Percentiles rank a stretch among this genome's conserved stretches.
phyloP scores from a whole-genome alignment of 2,329 filamentous ascomycete genomes.

The Aspergillus luchuensis region DNA sequence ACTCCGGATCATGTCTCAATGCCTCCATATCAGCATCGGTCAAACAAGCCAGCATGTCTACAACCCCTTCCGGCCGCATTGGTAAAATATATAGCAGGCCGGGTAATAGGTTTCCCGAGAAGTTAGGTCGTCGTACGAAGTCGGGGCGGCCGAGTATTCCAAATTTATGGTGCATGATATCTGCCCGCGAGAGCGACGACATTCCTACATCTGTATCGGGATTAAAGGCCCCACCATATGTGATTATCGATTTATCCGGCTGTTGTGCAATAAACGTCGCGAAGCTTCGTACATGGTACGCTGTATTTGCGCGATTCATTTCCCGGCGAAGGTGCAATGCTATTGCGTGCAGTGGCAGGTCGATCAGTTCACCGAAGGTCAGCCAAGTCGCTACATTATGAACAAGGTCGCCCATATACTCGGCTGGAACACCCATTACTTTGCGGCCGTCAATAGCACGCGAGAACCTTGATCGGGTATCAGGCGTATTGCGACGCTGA shows the following conservation, averaged over 20 bases:
- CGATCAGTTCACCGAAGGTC: neutral
- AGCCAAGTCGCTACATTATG: neutral
- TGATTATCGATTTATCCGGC: conserved; percentile 5
- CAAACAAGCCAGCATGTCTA: neutral
- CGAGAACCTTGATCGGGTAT: neutral
- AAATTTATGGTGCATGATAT: conserved; percentile 39
- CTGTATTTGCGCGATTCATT: neutral
- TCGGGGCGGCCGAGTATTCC: conserved; percentile 68
- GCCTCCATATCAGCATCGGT: neutral
- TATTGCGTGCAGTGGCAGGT: neutral
- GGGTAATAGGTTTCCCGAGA: neutral
- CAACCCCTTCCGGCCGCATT: neutral
- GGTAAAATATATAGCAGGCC: neutral
- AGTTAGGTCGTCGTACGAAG: neutral
- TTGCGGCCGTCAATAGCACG: conserved; percentile 12
- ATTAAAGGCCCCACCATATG: conserved; percentile 5
- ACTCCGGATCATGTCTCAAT: neutral
- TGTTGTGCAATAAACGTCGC: conserved; percentile 11
- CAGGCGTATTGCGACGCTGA: neutral
- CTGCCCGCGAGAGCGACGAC: neutral
- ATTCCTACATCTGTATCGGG: neutral
- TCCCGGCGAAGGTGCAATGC: neutral
- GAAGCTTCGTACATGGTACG: conserved; percentile 11
- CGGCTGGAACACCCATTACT: conserved; percentile 3
- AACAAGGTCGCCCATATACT: conserved; percentile 15